Evolutionary conservation across 805 yeast genomes (phyloP), one percentile per base, ranked within the genome.

Genomic region (Grigorovia jiainica): DNA sequence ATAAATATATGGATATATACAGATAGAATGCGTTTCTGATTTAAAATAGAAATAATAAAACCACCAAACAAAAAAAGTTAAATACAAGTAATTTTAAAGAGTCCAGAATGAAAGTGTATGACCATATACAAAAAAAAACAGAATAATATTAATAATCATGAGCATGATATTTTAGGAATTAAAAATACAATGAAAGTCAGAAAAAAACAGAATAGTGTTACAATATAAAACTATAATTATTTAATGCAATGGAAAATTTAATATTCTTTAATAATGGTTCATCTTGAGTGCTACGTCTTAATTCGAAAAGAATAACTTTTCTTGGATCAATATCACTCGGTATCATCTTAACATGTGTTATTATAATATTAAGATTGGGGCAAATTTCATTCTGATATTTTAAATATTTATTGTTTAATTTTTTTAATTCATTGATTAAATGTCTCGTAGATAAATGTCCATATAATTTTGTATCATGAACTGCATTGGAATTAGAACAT

Each of bases 371-470:
- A 36, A 59, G 24, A 5, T 46, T 50, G 77, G 61, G 35, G 18
- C 7, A 18, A 7, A 18, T 16, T 7, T 15, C 13, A 11, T 24
- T 16, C 71, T 65, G 11, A 65, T 70, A 21, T 55, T 45, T 5
- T 9, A 23, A 17, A 30, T 78, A 63, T 2, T 75, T 71, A n/a
- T 50, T 42, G 10, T 45, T 45, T 13, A 71, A 50, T 3, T 23
- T 42, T 4, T 46, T 42, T 13, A 89, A 63, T 53, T 86, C 95
- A 5, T 63, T 54, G 10, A 83, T 68, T 23, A 87, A 59, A 49
- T 72, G 71, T 2, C 58, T 51, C 4, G 96, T 95, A 10, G 82
- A 79, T 61, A 87, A 55, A 61, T 87, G 97, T 2, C 97, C 97
- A 57, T 76, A 87, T 20, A 86, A 53, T 2, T 75, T 71, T 8